phyloP scores from a whole-genome alignment of 768 basidiomycete species.

The Tubosaeta brunneosetosa region DNA sequence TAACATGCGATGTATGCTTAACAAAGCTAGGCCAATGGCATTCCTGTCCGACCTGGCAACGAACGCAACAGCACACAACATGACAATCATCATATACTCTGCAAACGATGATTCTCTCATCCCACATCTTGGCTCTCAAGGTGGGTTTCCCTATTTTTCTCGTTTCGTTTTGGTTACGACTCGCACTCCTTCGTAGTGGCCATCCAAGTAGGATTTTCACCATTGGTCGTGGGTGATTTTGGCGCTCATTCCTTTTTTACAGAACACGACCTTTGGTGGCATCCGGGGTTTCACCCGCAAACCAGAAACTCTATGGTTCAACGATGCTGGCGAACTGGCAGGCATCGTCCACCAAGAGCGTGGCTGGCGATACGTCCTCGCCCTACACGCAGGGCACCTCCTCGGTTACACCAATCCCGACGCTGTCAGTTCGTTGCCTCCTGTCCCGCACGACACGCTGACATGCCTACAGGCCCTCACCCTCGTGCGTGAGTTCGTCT shows the following conservation, averaged over 20 bases:
- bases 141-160: constrained; percentile 30
- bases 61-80: constrained; percentile 49
- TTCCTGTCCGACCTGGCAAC: constrained; percentile 64
- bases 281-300: constrained; percentile 67
- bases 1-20: constrained; percentile 5
- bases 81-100: constrained; percentile 58
- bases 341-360: constrained; percentile 76
- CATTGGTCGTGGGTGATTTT: neutral
- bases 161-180: neutral
- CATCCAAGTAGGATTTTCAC: constrained; percentile 44
- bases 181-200: constrained; percentile 37
- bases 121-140: constrained; percentile 59
- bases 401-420: constrained; percentile 34
- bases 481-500: constrained; percentile 62
- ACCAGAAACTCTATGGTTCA: constrained; percentile 65
- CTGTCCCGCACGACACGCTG: neutral
- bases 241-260: neutral
- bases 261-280: constrained; percentile 80
- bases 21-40: constrained; percentile 46
- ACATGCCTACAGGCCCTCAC: constrained; percentile 45
- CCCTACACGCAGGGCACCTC: constrained; percentile 38
- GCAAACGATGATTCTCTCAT: constrained; percentile 68
- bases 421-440: constrained; percentile 38
- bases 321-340: constrained; percentile 53
- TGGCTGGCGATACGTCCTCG: constrained; percentile 45